Base-by-base conservation (phyloP, 768 basidiomycete genomes). In the Serendipita sp. region DNA sequence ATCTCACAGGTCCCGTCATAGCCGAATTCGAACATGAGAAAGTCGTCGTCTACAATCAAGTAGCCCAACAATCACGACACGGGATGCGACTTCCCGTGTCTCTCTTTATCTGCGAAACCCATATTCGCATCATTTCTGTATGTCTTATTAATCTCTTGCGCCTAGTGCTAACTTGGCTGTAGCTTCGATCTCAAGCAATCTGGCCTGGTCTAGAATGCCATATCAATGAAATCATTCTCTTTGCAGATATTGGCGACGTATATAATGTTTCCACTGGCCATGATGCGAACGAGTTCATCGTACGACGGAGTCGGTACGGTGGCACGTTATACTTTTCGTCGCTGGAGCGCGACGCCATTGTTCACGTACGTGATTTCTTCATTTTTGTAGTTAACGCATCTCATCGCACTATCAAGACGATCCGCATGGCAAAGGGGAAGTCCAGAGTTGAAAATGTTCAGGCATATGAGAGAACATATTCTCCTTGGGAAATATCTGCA, bases 221-320 rank as follows among this genome's bases (percentile, higher is more conserved):
- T 74, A 83, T 88, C 2, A 88, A 86, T 0, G 92, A 96, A 69
- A 83, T 95, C 64, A 84, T 94, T 64, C 80, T 83, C 3, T 74
- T 93, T 30, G 75, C 80, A 2, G 91, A 94, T 66, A 81, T 96
- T 67, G 90, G 89, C 74, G 92, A 96, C 69, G 82, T 90, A 0
- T 88, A 91, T 74, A 88, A 87, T 51, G 83, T 91, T 23, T 82
- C 85, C 1, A 87, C 85, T 15, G 87, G 88, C 4, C 81, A 84
- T 15, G 67, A 65, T 65, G 77, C 78, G n/a, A 71, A 85, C 64
- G 88, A 92, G 70, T 92, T 93, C 70, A 86, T 91, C 67, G 83
- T 92, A 67, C 81, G 90, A 48, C 80, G 86, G 51, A 83, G 81
- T 65, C 78, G 81, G 66, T 86, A 88, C 66, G 85, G 84, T 3